These are phyloP conservation scores for Hemisphaericaspora xylofermentans DNA, from an alignment of 1,139 yeast species.

Conservation along the genomic window DNA sequence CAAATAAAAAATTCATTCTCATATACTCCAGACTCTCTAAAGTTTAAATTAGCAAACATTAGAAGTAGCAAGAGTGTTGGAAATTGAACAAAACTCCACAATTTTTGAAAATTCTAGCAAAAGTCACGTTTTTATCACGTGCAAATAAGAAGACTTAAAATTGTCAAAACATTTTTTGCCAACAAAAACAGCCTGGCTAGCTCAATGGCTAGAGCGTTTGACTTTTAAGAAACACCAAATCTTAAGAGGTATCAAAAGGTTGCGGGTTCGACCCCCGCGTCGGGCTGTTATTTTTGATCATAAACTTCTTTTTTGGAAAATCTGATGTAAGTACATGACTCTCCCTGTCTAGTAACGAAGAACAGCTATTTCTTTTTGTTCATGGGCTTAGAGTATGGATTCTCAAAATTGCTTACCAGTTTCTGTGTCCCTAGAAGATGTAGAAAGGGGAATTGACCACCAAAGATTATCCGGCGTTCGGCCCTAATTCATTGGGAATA, in stretches of 20 bases:
- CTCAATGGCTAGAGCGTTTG: slow-evolving; percentile 50
- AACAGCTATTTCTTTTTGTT: neutral
- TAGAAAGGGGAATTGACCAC: slow-evolving; percentile 34
- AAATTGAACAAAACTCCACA: no score
- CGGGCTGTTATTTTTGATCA: slow-evolving; percentile 35
- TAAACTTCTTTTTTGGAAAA: no score
- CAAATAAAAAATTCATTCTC: no score
- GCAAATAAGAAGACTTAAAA: neutral
- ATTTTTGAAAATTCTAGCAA: neutral
- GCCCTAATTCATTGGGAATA: slow-evolving; percentile 58
- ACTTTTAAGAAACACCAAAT: slow-evolving; percentile 27
- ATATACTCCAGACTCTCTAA: no score
- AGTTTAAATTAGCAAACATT: no score
- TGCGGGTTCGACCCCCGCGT: slow-evolving; percentile 56
- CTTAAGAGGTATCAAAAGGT: slow-evolving; percentile 27
- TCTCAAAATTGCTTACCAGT: slow-evolving; percentile 21
- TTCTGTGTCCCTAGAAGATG: slow-evolving; percentile 33
- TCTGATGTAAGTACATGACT: no score
- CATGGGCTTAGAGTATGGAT: neutral
- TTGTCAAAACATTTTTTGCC: neutral
- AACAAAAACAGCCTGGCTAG: slow-evolving; percentile 37
- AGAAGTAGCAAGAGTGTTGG: no score
- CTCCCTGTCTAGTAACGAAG: no score
- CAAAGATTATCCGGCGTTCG: slow-evolving; percentile 49
- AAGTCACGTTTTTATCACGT: neutral